Conservation (phyloP, 768 basidiomycete species). For the Psilocybe azurescens region DNA sequence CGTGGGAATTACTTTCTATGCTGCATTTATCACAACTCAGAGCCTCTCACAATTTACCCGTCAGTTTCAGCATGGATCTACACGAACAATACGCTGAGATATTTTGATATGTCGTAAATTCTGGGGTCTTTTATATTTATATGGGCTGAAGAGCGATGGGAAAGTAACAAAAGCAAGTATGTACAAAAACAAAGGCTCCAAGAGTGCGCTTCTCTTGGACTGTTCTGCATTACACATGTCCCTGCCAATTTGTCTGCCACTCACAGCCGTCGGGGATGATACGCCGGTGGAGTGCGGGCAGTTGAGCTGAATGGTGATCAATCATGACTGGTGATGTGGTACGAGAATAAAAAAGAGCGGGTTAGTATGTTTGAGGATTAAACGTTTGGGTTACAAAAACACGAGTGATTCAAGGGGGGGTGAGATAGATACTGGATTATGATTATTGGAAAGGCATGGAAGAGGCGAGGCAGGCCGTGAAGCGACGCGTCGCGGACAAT, state of each 20-base stretch:
- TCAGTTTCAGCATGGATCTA: background rate
- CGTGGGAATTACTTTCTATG: constrained; percentile 29
- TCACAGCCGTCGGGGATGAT: background rate
- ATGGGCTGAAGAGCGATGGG: no score
- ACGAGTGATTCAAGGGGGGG: background rate
- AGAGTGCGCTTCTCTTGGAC: no score
- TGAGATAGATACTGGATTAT: no score
- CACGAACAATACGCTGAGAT: no score
- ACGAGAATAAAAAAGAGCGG: background rate
- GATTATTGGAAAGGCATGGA: background rate
- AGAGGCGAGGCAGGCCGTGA: background rate
- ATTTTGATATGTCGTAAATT: no score
- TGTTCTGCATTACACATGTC: no score
- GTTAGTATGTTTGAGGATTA: no score
- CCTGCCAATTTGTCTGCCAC: background rate
- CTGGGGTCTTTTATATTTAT: no score
- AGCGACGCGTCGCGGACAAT: background rate
- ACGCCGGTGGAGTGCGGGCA: background rate
- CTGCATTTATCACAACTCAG: background rate
- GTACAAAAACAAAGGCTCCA: no score
- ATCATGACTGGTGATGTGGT: background rate
- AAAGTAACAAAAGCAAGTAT: no score
- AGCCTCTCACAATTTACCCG: background rate
- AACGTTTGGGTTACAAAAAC: no score
- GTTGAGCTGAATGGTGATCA: background rate